A percentile compares a stretch with the other conserved stretches of the same genome.
Conservation (phyloP, 768 basidiomycete species). For the Hypholoma sublateritium region DNA sequence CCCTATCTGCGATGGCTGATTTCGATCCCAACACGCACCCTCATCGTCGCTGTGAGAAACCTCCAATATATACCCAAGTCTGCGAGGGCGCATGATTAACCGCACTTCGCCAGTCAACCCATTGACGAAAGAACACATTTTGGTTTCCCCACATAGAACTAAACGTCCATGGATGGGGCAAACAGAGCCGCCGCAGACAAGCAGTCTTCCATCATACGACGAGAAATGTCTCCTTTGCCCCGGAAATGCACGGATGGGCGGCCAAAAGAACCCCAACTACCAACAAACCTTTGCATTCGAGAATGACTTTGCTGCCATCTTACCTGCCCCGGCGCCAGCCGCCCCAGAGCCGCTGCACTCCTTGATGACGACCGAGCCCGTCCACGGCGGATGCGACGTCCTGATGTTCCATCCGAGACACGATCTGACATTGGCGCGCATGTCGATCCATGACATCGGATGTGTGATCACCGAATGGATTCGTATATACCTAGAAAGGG, state of each 20-base stretch:
- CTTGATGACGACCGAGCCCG: slow-evolving; percentile 60
- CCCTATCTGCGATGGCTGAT: slow-evolving; percentile 25
- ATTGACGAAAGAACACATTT: slow-evolving; percentile 69
- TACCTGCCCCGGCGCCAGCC: slow-evolving; percentile 59
- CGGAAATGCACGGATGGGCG: slow-evolving; percentile 75
- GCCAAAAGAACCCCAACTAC: slow-evolving; percentile 66
- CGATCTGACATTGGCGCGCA: slow-evolving; percentile 77
- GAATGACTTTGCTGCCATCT: slow-evolving; percentile 83
- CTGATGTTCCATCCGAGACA: slow-evolving; percentile 85
- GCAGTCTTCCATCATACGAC: slow-evolving; percentile 62
- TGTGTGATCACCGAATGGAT: slow-evolving; percentile 75
- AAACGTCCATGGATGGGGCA: slow-evolving; percentile 93
- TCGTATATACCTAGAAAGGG: slow-evolving; percentile 57
- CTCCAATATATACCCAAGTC: background rate
- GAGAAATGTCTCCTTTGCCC: slow-evolving; percentile 85
- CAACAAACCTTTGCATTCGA: slow-evolving; percentile 67
- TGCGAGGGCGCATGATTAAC: background rate
- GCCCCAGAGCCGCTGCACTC: slow-evolving; percentile 57
- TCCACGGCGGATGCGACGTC: slow-evolving; percentile 86
- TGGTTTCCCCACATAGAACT: slow-evolving; percentile 88
- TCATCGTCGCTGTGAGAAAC: slow-evolving; percentile 64
- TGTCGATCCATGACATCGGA: slow-evolving; percentile 57
- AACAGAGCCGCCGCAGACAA: slow-evolving; percentile 60
- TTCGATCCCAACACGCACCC: slow-evolving; percentile 67
- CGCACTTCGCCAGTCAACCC: slow-evolving; percentile 64